Evolutionary conservation across 257 asterid genomes (phyloP), one percentile per base, ranked within the genome.

Genomic region (Forsythia suspensa): DNA sequence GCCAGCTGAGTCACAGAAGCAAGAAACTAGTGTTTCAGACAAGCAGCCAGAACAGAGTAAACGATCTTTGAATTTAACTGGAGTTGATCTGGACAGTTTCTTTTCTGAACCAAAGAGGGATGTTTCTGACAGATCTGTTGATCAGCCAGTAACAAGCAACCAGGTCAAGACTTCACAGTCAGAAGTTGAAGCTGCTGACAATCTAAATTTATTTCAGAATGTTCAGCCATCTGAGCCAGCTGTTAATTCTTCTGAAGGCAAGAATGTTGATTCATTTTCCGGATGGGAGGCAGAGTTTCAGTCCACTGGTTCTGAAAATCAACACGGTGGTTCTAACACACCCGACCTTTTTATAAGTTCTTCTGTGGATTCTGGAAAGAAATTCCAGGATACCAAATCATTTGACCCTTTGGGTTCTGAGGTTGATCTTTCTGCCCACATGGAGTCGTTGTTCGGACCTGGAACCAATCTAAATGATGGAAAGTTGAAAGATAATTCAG

Each of bases 241-340:
- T 76, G 76, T 72, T 74, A 84, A 73, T 29, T 29, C 34, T 78
- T 80, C 91, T 77, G 75, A 77, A 71, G 72, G 73, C 44, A 61
- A 80, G 78, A 67, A 70, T 42, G 61, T 20, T 76, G 86, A 80
- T 76, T 86, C 75, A n/a, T 83, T 85, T 76, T 83, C 96, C 15
- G 94, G 80, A 78, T 93, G 98, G 98, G 87, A 90, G 78, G 97
- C 98, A 51, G 95, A 90, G 82, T 95, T 95, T 81, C 96, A 89
- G 77, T 80, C 82, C 73, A 83, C 95, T 76, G 88, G 81, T 81
- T 59, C 82, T 80, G 92, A 80, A 79, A 80, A 51, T 73, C 81
- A 78, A 77, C 82, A 74, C 18, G 68, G 40, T 77, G 85, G 43
- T 78, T 74, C 83, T 63, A 61, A 51, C 37, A 82, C 86, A 44